Base-by-base conservation (phyloP, 495 filamentous ascomycete species). In the Cetradonia linearis region DNA sequence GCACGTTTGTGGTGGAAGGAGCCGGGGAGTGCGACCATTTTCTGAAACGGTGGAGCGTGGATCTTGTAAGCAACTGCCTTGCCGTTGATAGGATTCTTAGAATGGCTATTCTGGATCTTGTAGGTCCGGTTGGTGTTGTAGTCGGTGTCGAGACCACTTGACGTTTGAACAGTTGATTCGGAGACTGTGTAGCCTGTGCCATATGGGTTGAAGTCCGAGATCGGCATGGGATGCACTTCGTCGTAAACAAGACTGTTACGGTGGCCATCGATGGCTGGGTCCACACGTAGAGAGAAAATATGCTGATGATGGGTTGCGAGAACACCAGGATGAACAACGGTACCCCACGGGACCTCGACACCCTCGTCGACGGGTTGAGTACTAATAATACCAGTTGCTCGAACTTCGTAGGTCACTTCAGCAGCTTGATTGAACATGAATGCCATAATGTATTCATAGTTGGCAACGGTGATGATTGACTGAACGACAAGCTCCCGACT, bases 381-480 rank as follows among this genome's bases (percentile, higher is more conserved):
- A 48, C 84, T 89, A 23, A 96, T 76, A 61, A 96, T 89, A 0
- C 91, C 91, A 2, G 91, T 95, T 6, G 91, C 91, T 16, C 86
- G 81, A 37, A 88, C 84, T 72, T 96, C 91, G 64, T 92, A 84
- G 44, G 81, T 76, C 49, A 94, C 63, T 66, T 91, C 89, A 7
- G 84, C 91, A 0, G 89, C 87, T 61, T 90, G 88, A 70, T 90
- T 88, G 73, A 96, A 88, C 58, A 88, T 82, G 71, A 87, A 96
- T 16, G 86, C 82, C 52, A 96, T 78, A 56, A 95, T 86, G 61
- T 91, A 91, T 67, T 91, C 87, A 71, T 91, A 91, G 71, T 91
- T 91, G 36, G 84, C 82, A 31, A 90, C 80, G 0, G 87, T 90
- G 65, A 87, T 82, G 65, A 89, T 87, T 65, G 85, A 86, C 62